These are phyloP conservation scores for Blastobotrys buckinghamii DNA, from an alignment of 1,139 yeast genomes.

Conservation along the genomic window DNA sequence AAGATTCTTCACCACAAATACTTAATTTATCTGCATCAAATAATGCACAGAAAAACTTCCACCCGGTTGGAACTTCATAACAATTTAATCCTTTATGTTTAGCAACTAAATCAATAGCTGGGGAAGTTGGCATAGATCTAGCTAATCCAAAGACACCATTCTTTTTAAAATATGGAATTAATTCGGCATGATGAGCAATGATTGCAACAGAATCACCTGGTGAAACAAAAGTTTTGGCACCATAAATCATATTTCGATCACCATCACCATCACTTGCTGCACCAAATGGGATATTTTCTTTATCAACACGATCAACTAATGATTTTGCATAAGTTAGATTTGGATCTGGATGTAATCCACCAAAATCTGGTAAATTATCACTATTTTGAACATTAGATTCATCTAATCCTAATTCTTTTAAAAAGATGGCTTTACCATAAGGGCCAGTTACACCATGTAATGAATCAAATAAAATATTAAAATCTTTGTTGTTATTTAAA, in stretches of 20 bases:
- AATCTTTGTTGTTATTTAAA: conserved; percentile 50
- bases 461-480: conserved; percentile 80
- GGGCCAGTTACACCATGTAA: conserved; percentile 98
- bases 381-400: conserved; percentile 68
- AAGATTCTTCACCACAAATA: conserved; percentile 97
- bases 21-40: conserved; percentile 90
- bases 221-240: conserved; percentile 90
- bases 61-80: conserved; percentile 98
- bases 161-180: conserved; percentile 83
- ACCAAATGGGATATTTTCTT: conserved; percentile 79
- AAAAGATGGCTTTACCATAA: conserved; percentile 78
- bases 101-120: conserved; percentile 91
- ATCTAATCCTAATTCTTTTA: conserved; percentile 78
- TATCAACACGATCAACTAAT: conserved; percentile 78
- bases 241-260: conserved; percentile 97
- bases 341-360: conserved; percentile 98
- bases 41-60: conserved; percentile 96
- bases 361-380: conserved; percentile 80
- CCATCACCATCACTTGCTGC: conserved; percentile 99
- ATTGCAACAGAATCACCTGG: conserved; percentile 99
- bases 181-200: conserved; percentile 85
- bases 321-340: conserved; percentile 91
- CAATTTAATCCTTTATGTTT: conserved; percentile 63
- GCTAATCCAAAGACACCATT: conserved; percentile 91
- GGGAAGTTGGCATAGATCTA: conserved; percentile 97